Percentiles rank a stretch among this genome's conserved stretches.
Conservation (phyloP, 371 early-diverging fungal genomes). For the Gilbertella persicaria region DNA sequence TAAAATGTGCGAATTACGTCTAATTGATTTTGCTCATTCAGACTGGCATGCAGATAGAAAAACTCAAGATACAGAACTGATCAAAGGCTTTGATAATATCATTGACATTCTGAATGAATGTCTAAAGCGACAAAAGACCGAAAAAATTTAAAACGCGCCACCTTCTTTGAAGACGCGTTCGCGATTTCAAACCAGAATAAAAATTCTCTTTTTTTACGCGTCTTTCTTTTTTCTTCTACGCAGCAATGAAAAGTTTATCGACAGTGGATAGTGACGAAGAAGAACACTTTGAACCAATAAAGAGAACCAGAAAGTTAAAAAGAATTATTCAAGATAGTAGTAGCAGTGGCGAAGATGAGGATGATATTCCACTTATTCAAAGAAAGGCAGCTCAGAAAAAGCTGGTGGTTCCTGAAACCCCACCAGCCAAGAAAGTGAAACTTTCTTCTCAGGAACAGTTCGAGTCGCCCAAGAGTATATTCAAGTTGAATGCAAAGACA, state of each 20-base stretch:
- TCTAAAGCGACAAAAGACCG: conserved; percentile 16
- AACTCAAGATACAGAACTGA: conserved; percentile 34
- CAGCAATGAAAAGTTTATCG: background rate
- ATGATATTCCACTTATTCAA: conserved; percentile 16
- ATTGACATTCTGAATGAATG: conserved; percentile 28
- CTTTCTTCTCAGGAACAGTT: background rate
- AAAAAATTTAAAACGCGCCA: conserved; percentile 11
- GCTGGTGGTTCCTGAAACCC: too few species aligned
- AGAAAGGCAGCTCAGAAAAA: conserved; percentile 5
- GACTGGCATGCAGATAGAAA: conserved; percentile 48
- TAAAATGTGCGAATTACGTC: conserved; percentile 60
- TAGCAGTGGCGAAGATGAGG: conserved; percentile 15
- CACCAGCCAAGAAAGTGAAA: background rate
- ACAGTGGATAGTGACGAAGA: background rate
- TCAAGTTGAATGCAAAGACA: background rate
- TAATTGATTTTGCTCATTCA: conserved; percentile 83
- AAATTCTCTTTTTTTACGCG: background rate
- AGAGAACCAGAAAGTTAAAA: background rate
- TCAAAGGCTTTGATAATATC: conserved; percentile 37
- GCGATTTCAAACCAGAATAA: background rate
- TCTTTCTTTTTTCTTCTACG: background rate
- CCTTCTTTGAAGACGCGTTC: background rate
- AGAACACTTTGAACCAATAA: background rate
- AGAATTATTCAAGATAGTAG: conserved; percentile 13
- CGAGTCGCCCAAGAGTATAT: background rate